Evolutionary conservation across 768 basidiomycete species (phyloP).

Genomic region (Lactarius psammicola): DNA sequence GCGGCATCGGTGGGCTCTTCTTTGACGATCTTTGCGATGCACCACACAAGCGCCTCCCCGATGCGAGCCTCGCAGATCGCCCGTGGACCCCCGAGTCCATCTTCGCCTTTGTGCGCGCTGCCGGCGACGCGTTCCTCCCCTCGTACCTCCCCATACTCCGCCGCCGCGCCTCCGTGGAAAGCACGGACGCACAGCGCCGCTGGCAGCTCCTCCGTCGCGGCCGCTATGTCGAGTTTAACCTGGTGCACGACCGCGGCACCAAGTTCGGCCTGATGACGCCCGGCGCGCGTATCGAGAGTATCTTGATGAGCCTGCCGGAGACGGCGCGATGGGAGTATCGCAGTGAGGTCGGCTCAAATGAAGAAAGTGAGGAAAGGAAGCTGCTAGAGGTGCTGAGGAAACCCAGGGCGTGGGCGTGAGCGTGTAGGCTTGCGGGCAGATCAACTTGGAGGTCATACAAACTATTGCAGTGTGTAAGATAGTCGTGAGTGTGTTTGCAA

Average conservation of each 20-base stretch:
- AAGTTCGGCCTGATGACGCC: constrained; percentile 64
- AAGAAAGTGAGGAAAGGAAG: constrained; percentile 50
- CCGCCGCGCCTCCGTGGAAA: constrained; percentile 52
- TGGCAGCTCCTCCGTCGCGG: constrained; percentile 95
- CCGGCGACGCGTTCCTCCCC: constrained; percentile 81
- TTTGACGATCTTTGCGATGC: constrained; percentile 86
- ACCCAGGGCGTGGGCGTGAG: constrained; percentile 47
- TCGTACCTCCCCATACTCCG: constrained; percentile 87
- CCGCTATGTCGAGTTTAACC: constrained; percentile 89
- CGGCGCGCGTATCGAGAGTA: constrained; percentile 60
- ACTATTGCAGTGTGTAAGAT: background rate
- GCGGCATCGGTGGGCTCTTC: constrained; percentile 94
- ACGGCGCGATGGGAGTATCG: constrained; percentile 70
- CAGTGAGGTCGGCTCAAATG: constrained; percentile 50
- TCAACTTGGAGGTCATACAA: background rate
- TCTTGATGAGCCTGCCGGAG: constrained; percentile 64
- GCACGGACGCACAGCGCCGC: constrained; percentile 65
- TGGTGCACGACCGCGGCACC: constrained; percentile 70
- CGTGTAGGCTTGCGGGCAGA: background rate
- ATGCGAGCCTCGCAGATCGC: constrained; percentile 37
- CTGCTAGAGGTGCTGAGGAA: constrained; percentile 50
- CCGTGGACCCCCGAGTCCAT: constrained; percentile 64
- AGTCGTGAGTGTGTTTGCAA: background rate
- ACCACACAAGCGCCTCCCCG: constrained; percentile 61
- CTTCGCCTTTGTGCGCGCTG: constrained; percentile 68